Base-by-base conservation (phyloP, 1,284 basidiomycete genomes). In the Puccinia coronata region DNA sequence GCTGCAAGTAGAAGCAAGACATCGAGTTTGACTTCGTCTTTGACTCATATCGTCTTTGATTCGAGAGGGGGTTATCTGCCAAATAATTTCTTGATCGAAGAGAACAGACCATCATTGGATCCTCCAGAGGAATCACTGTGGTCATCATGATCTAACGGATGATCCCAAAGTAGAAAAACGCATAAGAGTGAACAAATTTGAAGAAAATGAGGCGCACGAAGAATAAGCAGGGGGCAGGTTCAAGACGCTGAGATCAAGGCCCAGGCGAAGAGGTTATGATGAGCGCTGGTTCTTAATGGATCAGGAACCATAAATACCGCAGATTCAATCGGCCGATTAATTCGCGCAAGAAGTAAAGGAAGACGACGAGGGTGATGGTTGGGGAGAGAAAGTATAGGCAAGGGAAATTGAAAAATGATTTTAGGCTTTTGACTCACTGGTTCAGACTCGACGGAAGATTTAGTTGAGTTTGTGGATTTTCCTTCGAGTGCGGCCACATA, bases 401-500 rank as follows among this genome's bases (percentile, higher is more conserved):
- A 20, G 67, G 18, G 25, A n/a, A n/a, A 34, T 5, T 9, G 12
- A 70, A 51, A n/a, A 47, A 70, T 5, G 3, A 69, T 12, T 6
- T 41, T 18, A 69, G 20, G 20, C 36, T 31, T 6, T 39, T 72
- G 14, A 72, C 70, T 72, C 36, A 72, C 70, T 51, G 70, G 34
- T 18, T 55, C 49, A 51, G 49, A 72, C 14, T 72, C 49, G 39
- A 18, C 4, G 43, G 73, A n/a, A 59, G 73, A 59, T n/a, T 47
- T 49, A 14, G 55, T n/a, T 28, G 73, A 61, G 5, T 20, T 61
- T 61, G 55, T 43, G 20, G 55, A 53, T 28, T 36, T 43, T 16
- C 70, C 59, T 73, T 80, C 79, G 36, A 61, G 72, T 5, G 79
- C 57, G 3, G 55, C 59, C n/a, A 80, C 79, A 65, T 80, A 80